Evolutionary conservation across 768 basidiomycete genomes (phyloP).

Genomic region (Paxillus ammoniavirescens): DNA sequence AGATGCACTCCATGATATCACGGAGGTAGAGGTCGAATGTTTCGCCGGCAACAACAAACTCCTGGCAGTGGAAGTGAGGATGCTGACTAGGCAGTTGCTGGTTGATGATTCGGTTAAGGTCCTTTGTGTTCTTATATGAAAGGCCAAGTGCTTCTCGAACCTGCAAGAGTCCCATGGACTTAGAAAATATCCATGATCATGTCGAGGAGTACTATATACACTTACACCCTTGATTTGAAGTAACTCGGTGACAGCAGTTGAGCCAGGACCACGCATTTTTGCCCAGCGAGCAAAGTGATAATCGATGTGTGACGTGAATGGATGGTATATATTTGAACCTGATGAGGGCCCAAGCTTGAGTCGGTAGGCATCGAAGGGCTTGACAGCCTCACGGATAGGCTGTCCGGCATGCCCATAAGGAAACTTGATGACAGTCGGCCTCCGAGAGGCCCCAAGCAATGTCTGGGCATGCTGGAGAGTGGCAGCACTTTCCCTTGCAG

Average conservation of each 20-base stretch:
- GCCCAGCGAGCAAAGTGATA: conserved; percentile 43
- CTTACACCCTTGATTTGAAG: conserved; percentile 40
- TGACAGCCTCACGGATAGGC: background rate
- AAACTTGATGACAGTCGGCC: background rate
- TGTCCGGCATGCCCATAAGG: background rate
- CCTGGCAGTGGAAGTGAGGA: background rate
- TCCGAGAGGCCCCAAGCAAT: background rate
- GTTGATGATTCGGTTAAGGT: conserved; percentile 33
- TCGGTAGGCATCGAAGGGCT: background rate
- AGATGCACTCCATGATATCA: conserved; percentile 37
- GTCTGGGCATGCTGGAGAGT: background rate
- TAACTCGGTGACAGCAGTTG: conserved; percentile 38
- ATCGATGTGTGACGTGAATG: conserved; percentile 35
- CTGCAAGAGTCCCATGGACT: background rate
- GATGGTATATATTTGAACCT: conserved; percentile 22
- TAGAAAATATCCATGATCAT: background rate
- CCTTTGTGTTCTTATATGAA: conserved; percentile 13
- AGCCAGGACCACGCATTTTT: conserved; percentile 34
- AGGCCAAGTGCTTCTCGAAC: conserved; percentile 3
- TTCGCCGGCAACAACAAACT: conserved; percentile 25
- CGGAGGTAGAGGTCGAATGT: conserved; percentile 31
- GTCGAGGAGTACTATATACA: background rate
- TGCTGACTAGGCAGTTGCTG: conserved; percentile 10
- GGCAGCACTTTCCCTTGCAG: background rate
- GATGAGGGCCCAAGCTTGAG: background rate